Percentiles rank a stretch among this genome's conserved stretches.
Conservation (phyloP, 164 flowering plant species). For the Warburgia ugandensis region DNA sequence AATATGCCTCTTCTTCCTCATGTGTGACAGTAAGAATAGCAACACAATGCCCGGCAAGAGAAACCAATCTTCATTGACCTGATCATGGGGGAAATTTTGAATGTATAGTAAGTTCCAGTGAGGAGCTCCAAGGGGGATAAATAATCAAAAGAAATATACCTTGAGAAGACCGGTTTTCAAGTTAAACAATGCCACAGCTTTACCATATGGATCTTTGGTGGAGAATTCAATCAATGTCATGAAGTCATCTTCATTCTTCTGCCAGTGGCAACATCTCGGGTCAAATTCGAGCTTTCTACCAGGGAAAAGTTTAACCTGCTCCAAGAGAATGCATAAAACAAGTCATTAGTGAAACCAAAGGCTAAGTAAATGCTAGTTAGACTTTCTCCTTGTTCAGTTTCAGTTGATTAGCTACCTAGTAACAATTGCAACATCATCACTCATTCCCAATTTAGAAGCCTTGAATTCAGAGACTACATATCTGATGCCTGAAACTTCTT, state of each 20-base stretch:
- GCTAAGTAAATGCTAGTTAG: too few relatives aligned
- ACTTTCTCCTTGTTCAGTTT: too few relatives aligned
- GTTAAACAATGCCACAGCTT: slow-evolving; percentile 65
- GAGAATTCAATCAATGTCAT: slow-evolving; percentile 72
- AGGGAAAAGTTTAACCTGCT: slow-evolving; percentile 57
- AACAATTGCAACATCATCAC: too few relatives aligned
- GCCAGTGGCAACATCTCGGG: slow-evolving; percentile 32
- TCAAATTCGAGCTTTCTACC: slow-evolving; percentile 83
- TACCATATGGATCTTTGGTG: slow-evolving; percentile 65
- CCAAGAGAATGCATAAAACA: background rate
- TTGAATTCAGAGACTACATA: too few relatives aligned
- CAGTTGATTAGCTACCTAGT: too few relatives aligned
- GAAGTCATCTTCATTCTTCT: slow-evolving; percentile 43
- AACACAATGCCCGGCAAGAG: slow-evolving; percentile 42
- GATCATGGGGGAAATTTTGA: too few relatives aligned
- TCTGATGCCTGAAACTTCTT: too few relatives aligned
- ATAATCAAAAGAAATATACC: slow-evolving; percentile 30
- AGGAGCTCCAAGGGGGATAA: background rate
- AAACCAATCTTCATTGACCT: slow-evolving; percentile 74
- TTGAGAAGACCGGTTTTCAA: slow-evolving; percentile 51
- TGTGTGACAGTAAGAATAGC: slow-evolving; percentile 46
- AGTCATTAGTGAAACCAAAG: background rate
- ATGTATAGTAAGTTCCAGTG: background rate
- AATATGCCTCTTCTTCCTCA: slow-evolving; percentile 54
- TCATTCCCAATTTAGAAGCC: too few relatives aligned